These are phyloP conservation scores for Trichoderma aggressivum DNA, from an alignment of 2,329 filamentous ascomycete genomes.

Conservation along the genomic window DNA sequence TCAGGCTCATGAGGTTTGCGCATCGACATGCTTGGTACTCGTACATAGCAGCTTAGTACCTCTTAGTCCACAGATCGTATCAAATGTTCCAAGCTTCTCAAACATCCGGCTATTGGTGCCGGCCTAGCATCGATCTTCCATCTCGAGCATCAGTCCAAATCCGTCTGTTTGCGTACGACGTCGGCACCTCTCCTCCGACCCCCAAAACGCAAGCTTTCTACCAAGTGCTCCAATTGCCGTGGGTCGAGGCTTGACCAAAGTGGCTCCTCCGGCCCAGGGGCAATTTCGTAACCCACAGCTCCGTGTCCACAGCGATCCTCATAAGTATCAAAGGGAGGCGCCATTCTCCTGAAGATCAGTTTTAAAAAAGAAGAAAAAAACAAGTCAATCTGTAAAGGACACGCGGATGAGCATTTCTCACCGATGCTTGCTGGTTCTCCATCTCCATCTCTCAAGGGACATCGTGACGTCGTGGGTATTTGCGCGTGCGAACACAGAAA, in stretches of 20 bases:
- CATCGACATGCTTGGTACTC: neutral
- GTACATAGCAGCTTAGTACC: too few species aligned
- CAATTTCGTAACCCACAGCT: constrained; percentile 6
- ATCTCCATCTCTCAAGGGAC: fast-evolving
- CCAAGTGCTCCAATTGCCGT: neutral
- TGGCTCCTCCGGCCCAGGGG: neutral
- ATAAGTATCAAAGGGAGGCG: neutral
- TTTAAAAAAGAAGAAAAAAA: neutral
- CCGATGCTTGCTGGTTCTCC: neutral
- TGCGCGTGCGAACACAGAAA: neutral
- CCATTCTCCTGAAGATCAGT: constrained; percentile 10
- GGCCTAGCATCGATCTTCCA: neutral
- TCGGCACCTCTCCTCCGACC: constrained; percentile 1
- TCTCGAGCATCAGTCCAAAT: neutral
- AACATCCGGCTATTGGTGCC: neutral
- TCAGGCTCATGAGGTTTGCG: neutral
- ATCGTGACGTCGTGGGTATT: neutral
- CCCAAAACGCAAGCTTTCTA: neutral
- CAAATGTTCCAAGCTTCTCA: neutral
- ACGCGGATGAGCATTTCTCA: neutral
- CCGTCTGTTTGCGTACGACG: neutral
- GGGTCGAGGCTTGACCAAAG: neutral
- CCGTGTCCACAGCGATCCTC: neutral
- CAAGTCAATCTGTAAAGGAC: neutral
- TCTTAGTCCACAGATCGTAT: too few species aligned